Percentiles rank a stretch among this genome's conserved stretches.
These are phyloP conservation scores for Monilinia polystroma DNA, from an alignment of 2,329 filamentous ascomycete species.

Conservation along the genomic window DNA sequence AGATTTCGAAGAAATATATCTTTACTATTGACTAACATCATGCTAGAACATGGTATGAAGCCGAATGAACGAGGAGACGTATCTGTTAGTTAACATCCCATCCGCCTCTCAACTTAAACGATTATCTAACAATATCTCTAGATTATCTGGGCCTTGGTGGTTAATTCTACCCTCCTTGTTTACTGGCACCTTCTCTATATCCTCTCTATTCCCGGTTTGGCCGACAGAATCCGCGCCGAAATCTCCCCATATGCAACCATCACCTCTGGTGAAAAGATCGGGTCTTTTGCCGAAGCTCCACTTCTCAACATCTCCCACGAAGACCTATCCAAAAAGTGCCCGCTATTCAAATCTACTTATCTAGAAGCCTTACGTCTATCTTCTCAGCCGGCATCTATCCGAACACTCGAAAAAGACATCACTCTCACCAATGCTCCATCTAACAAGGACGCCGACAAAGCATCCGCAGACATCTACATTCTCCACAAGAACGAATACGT, in stretches of 20 bases:
- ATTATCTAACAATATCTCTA: slow-evolving; percentile 16
- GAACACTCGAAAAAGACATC: slow-evolving; percentile 44
- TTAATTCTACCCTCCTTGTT: slow-evolving; percentile 51
- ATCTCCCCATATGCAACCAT: slow-evolving; percentile 46
- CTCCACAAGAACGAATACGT: slow-evolving; percentile 46
- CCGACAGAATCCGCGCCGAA: slow-evolving; percentile 47
- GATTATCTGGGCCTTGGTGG: slow-evolving; percentile 55
- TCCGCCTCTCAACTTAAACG: neutral
- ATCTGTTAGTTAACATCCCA: slow-evolving; percentile 35
- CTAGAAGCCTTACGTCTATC: slow-evolving; percentile 49
- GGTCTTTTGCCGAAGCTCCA: slow-evolving; percentile 38
- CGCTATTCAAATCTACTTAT: slow-evolving; percentile 47
- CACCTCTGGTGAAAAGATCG: slow-evolving; percentile 37
- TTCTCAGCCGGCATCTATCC: slow-evolving; percentile 45
- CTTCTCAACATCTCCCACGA: slow-evolving; percentile 45
- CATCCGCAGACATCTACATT: slow-evolving; percentile 43
- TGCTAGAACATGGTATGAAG: slow-evolving; percentile 6
- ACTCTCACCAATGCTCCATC: slow-evolving; percentile 29
- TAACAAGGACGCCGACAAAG: slow-evolving; percentile 32
- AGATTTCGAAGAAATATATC: slow-evolving; percentile 31
- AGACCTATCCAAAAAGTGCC: slow-evolving; percentile 45
- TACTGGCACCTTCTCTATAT: slow-evolving; percentile 53
- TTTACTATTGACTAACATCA: slow-evolving; percentile 23
- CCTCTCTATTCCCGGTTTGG: slow-evolving; percentile 43
- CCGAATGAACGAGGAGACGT: slow-evolving; percentile 45